These are phyloP conservation scores for Kodamaea sagamina DNA, from an alignment of 805 yeast species.

Conservation along the genomic window DNA sequence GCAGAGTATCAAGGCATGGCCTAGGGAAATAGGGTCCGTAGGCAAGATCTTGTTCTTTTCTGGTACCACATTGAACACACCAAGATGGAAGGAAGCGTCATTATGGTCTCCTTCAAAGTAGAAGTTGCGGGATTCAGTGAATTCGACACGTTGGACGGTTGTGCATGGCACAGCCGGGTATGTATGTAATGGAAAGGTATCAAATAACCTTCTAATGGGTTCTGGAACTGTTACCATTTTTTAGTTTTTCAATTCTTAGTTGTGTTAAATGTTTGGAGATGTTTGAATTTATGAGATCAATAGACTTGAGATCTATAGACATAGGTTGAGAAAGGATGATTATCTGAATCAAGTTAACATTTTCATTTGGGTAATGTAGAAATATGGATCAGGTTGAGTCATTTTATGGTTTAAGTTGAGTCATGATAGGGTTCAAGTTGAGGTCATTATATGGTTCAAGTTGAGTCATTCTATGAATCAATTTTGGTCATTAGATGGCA, in stretches of 20 bases:
- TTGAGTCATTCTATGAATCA: no score
- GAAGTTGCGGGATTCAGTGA: constrained; percentile 14
- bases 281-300: no score
- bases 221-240: constrained; percentile 38
- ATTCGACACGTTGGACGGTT: constrained; percentile 15
- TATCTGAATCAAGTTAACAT: no score
- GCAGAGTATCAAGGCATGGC: constrained; percentile 48
- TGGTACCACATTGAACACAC: constrained; percentile 50
- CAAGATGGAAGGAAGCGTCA: constrained; percentile 47
- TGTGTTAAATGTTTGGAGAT: background rate
- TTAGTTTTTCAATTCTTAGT: background rate
- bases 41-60: constrained; percentile 41
- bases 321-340: no score
- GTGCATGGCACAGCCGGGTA: constrained; percentile 38
- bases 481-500: no score
- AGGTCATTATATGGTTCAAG: no score
- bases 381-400: no score
- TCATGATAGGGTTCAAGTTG: no score
- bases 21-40: constrained; percentile 60
- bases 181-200: constrained; percentile 50
- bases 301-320: no score
- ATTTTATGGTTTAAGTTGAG: no score
- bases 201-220: constrained; percentile 47
- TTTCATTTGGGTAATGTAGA: no score
- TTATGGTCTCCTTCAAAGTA: constrained; percentile 20